These are phyloP conservation scores for Cylindrotheca fusiformis DNA, from an alignment of 108 stramenopile genomes.

Conservation along the genomic window DNA sequence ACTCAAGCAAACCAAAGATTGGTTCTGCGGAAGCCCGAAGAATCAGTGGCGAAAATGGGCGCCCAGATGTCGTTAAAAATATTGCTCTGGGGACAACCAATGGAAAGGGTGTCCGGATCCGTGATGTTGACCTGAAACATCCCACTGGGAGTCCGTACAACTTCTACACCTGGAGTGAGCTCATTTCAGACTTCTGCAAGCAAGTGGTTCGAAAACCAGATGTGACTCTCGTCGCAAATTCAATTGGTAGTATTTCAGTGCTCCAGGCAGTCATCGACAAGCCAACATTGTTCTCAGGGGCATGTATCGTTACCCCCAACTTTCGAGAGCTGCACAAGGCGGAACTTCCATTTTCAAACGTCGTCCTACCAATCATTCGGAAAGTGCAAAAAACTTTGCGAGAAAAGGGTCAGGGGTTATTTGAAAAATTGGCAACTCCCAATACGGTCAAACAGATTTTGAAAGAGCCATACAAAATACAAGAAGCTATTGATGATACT, in stretches of 20 bases:
- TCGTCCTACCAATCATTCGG: slow-evolving; percentile 76
- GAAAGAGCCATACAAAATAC: slow-evolving; percentile 82
- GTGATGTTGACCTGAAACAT: slow-evolving; percentile 64
- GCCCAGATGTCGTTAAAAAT: slow-evolving; percentile 37
- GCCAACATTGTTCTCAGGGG: slow-evolving; percentile 66
- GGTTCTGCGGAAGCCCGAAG: slow-evolving; percentile 41
- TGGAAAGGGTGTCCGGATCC: slow-evolving; percentile 38
- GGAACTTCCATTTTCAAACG: slow-evolving; percentile 70
- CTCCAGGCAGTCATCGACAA: slow-evolving; percentile 87
- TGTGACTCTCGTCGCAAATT: slow-evolving; percentile 88
- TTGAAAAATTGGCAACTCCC: slow-evolving; percentile 79
- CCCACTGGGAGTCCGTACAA: slow-evolving; percentile 77
- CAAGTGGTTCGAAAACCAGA: slow-evolving; percentile 49
- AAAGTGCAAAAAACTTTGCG: slow-evolving; percentile 69
- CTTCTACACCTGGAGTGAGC: slow-evolving; percentile 91
- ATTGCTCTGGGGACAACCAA: slow-evolving; percentile 57
- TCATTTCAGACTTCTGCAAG: slow-evolving; percentile 66
- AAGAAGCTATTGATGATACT: slow-evolving; percentile 83
- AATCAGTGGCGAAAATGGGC: slow-evolving; percentile 63
- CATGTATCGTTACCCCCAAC: slow-evolving; percentile 78
- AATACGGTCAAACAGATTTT: slow-evolving; percentile 81
- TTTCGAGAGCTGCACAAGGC: slow-evolving; percentile 88
- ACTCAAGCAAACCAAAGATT: slow-evolving; percentile 78
- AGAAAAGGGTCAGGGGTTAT: slow-evolving; percentile 71
- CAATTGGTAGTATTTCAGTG: slow-evolving; percentile 84